phyloP scores from a whole-genome alignment of 257 asterid species.

The Solanum rostratum region DNA sequence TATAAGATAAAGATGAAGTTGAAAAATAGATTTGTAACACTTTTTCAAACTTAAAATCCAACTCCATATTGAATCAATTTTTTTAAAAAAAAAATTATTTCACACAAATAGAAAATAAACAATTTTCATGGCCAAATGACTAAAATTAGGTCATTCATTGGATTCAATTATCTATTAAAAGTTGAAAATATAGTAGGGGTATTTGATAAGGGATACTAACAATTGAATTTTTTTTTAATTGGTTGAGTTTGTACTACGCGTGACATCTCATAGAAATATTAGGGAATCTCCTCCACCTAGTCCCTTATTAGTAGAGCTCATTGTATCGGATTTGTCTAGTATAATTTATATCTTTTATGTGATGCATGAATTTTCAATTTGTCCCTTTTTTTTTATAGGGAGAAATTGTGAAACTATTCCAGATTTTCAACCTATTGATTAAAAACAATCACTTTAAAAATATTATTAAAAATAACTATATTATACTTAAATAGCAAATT shows the following conservation, averaged over 20 bases:
- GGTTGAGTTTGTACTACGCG: not conserved
- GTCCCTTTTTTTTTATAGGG: too few species aligned
- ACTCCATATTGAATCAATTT: too few species aligned
- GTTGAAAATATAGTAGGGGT: not conserved
- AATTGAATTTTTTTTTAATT: not conserved
- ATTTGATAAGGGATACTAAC: not conserved
- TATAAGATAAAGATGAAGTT: not conserved
- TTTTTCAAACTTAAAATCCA: not conserved
- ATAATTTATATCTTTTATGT: too few species aligned
- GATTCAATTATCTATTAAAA: not conserved
- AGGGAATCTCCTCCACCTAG: not conserved
- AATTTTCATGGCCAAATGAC: not conserved
- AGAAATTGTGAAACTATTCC: too few species aligned
- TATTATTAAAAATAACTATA: too few species aligned
- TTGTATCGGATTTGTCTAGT: fast-evolving
- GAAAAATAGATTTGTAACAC: not conserved
- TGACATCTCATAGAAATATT: not conserved
- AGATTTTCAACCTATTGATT: too few species aligned
- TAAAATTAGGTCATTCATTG: not conserved
- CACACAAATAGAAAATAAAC: not conserved
- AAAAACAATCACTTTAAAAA: too few species aligned
- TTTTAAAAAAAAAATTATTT: too few species aligned
- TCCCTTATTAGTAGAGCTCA: not conserved
- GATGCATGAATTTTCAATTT: too few species aligned
- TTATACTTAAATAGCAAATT: too few species aligned